Evolutionary conservation across 768 basidiomycete species (phyloP).

Genomic region (Pholiota molesta): DNA sequence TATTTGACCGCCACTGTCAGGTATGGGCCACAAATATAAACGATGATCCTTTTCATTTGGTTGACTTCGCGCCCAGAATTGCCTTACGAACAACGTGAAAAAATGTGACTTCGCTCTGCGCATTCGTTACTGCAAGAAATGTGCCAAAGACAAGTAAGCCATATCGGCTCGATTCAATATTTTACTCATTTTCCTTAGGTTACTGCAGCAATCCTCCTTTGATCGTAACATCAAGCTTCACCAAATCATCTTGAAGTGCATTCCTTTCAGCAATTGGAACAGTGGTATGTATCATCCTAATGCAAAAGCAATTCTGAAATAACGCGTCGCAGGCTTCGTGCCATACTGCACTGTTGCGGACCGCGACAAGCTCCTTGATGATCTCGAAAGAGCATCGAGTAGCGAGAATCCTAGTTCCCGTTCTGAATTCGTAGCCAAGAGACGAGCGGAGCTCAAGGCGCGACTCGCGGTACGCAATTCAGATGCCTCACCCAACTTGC

Average conservation of each 20-base stretch:
- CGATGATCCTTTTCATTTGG: not conserved
- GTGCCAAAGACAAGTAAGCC: constrained; percentile 25
- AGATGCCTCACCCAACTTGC: too few relatives aligned
- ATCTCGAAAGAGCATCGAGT: constrained; percentile 2
- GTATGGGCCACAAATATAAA: constrained; percentile 11
- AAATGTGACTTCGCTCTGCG: constrained; percentile 30
- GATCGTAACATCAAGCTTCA: constrained; percentile 11
- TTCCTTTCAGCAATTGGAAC: constrained; percentile 16
- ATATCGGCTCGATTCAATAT: not conserved
- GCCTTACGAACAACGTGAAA: constrained; percentile 19
- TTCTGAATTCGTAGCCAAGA: constrained; percentile 19
- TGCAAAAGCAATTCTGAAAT: too few relatives aligned
- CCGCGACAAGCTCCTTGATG: constrained; percentile 23
- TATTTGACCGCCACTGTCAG: constrained; percentile 19
- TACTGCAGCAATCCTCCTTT: constrained; percentile 7
- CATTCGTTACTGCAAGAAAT: constrained; percentile 28
- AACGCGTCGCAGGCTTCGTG: not conserved
- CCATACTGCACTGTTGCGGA: constrained; percentile 19
- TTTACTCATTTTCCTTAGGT: not conserved
- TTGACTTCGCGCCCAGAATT: constrained; percentile 20
- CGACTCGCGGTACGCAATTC: not conserved
- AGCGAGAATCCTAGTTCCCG: constrained; percentile 6
- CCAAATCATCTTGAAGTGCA: constrained; percentile 7
- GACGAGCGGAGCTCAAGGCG: not conserved
- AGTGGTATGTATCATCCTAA: not conserved